Conservation (phyloP, 495 filamentous ascomycete genomes). For the Penicillium macrosclerotiorum region DNA sequence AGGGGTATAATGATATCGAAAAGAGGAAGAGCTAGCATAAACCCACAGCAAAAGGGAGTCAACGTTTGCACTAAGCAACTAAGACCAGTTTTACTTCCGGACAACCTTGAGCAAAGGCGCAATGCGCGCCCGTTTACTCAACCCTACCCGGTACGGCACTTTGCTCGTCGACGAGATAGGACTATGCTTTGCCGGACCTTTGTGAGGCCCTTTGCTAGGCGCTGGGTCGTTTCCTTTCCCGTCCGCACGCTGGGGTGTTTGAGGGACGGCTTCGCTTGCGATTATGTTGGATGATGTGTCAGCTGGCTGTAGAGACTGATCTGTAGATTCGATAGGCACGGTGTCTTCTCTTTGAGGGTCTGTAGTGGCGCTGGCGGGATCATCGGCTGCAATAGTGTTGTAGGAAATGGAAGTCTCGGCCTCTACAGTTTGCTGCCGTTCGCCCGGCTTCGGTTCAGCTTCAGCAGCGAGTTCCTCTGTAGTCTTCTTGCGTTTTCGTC, state of each 20-base stretch:
- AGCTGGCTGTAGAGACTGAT: not conserved
- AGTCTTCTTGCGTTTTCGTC: slow-evolving; percentile 44
- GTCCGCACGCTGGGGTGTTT: slow-evolving; percentile 14
- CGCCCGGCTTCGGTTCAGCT: not conserved
- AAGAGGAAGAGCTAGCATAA: not conserved
- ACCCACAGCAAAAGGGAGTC: not conserved
- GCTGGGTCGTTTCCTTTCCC: slow-evolving; percentile 11
- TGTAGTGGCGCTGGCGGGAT: not conserved
- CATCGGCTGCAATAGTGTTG: not conserved
- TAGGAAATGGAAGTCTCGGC: not conserved
- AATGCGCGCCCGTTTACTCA: slow-evolving; percentile 65
- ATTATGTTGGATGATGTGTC: not conserved
- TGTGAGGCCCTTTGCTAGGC: slow-evolving; percentile 13
- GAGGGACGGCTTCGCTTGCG: slow-evolving; percentile 1
- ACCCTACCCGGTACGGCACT: slow-evolving; percentile 61
- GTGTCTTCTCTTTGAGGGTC: not conserved
- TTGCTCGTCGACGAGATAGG: slow-evolving; percentile 53
- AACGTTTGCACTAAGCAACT: not conserved
- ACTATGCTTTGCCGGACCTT: slow-evolving; percentile 41
- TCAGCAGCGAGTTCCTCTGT: slow-evolving; percentile 15
- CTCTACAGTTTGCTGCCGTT: slow-evolving; percentile 1
- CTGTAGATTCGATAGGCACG: not conserved
- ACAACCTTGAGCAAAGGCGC: slow-evolving; percentile 63
- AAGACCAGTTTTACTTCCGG: slow-evolving; percentile 45
- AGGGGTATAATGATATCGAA: slow-evolving; percentile 26